Evolutionary conservation across 805 yeast species (phyloP).

Genomic region (Wickerhamomyces tratensis): DNA sequence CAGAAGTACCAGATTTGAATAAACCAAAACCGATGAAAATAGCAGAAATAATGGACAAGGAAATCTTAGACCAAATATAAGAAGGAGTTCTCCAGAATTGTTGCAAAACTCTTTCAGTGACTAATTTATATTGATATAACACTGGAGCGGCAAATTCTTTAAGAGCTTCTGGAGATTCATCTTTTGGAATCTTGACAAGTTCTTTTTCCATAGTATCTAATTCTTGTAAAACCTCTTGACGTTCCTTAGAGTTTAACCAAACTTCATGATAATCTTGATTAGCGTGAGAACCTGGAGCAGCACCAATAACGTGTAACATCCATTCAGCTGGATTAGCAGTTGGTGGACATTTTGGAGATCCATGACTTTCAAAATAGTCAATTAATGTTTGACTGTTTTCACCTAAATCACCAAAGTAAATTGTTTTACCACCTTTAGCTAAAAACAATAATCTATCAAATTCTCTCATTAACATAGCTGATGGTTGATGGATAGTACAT

Average conservation of each 20-base stretch:
- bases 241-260: constrained; percentile 48
- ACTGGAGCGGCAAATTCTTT: constrained; percentile 35
- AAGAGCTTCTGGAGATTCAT: constrained; percentile 23
- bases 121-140: constrained; percentile 31
- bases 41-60: constrained; percentile 42
- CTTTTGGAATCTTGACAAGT: constrained; percentile 23
- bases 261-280: constrained; percentile 52
- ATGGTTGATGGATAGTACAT: constrained; percentile 75
- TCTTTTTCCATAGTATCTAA: constrained; percentile 45
- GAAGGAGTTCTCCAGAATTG: constrained; percentile 61
- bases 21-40: constrained; percentile 63
- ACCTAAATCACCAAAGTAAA: constrained; percentile 77
- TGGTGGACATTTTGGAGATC: constrained; percentile 56
- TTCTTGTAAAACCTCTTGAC: constrained; percentile 39
- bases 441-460: constrained; percentile 60
- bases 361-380: constrained; percentile 58
- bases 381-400: constrained; percentile 47
- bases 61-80: constrained; percentile 46
- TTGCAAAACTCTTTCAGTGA: constrained; percentile 40
- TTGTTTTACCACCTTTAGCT: constrained; percentile 71
- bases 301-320: constrained; percentile 66
- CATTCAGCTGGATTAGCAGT: constrained; percentile 71
- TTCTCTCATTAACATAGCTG: constrained; percentile 57
- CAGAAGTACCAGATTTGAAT: constrained; percentile 49
- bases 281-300: constrained; percentile 64